These are phyloP conservation scores for Cyclostephanos tholiformis DNA, from an alignment of 108 stramenopile genomes.

Conservation along the genomic window DNA sequence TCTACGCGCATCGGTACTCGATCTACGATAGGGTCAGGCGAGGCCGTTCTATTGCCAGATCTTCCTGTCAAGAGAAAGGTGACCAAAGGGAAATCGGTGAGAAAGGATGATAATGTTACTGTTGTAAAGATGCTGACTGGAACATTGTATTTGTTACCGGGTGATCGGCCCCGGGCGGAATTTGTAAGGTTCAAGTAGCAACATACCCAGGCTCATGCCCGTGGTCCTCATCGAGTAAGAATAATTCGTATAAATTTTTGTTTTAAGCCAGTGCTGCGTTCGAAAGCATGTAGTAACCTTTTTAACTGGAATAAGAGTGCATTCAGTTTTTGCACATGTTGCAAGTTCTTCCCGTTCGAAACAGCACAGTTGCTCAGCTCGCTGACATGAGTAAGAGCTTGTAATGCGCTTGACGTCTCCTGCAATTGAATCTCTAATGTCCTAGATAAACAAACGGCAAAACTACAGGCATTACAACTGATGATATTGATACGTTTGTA, in stretches of 20 bases:
- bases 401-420: neutral
- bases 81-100: constrained; percentile 28
- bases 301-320: neutral
- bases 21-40: constrained; percentile 25
- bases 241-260: neutral
- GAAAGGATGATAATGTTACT: constrained; percentile 47
- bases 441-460: neutral
- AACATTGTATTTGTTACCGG: constrained; percentile 67
- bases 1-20: constrained; percentile 25
- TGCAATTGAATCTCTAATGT: neutral
- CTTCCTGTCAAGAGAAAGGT: constrained; percentile 18
- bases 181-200: constrained; percentile 58
- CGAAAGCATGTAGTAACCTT: neutral
- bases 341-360: neutral
- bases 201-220: neutral
- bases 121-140: constrained; percentile 67
- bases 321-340: neutral
- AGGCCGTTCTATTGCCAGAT: constrained; percentile 7
- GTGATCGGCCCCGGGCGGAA: constrained; percentile 57
- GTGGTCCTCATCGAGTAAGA: neutral
- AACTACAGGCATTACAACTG: neutral
- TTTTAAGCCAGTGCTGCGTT: neutral
- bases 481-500: neutral
- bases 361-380: no score
- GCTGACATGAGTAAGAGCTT: no score